Conservation (phyloP, 192 early-diverging fungal species). For the Coemansia sp. region DNA sequence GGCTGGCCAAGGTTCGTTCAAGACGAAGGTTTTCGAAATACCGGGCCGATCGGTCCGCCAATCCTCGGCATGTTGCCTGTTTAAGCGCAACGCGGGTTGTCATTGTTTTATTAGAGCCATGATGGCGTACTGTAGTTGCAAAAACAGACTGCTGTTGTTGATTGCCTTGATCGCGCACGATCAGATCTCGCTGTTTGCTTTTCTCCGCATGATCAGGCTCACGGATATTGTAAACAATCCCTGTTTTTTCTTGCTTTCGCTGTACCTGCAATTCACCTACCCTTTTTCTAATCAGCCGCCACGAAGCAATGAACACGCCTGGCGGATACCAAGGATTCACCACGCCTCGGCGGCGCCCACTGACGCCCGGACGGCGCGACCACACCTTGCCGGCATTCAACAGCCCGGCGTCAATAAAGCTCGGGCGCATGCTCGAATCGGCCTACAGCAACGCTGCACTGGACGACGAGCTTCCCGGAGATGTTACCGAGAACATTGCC, state of each 20-base stretch:
- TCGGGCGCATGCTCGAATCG: conserved; percentile 35
- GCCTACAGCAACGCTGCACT: conserved; percentile 9
- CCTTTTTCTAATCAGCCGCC: not conserved
- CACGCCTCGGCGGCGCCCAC: conserved; percentile 41
- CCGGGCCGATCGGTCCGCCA: no score
- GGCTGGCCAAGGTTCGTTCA: no score
- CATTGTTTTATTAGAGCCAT: no score
- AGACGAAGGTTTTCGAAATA: no score
- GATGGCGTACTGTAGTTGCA: no score
- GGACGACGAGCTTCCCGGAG: conserved; percentile 26
- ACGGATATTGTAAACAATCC: not conserved
- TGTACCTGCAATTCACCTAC: not conserved
- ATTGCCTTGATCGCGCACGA: no score
- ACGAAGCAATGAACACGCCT: conserved; percentile 28
- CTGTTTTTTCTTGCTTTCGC: no score
- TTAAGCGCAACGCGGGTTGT: no score
- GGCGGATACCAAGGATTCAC: conserved; percentile 21
- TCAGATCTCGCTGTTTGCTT: no score
- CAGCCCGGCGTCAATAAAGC: conserved; percentile 37
- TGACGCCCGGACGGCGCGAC: conserved; percentile 48
- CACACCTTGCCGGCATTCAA: conserved; percentile 38
- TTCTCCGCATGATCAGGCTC: no score
- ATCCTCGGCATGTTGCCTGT: no score
- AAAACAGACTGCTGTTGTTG: no score
- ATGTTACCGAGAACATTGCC: conserved; percentile 21